Evolutionary conservation across 495 filamentous ascomycete species (phyloP).

Genomic region (Neurospora tetrasperma): DNA sequence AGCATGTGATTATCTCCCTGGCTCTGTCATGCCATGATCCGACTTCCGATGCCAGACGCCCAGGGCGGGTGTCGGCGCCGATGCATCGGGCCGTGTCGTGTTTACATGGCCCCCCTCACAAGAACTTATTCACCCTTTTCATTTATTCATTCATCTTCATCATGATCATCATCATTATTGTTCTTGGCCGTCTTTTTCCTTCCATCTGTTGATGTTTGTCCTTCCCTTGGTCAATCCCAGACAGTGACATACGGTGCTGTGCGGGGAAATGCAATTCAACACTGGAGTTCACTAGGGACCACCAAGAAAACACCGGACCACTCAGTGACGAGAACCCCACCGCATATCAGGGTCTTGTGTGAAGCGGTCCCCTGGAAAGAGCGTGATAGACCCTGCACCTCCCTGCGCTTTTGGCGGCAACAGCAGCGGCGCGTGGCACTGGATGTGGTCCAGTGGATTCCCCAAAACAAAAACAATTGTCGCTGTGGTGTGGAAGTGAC

Average conservation of each 20-base stretch:
- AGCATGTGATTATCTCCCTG: neutral
- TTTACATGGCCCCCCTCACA: neutral
- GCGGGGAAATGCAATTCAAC: neutral
- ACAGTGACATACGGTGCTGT: neutral
- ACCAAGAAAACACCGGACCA: neutral
- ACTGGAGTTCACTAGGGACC: neutral
- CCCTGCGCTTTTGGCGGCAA: neutral
- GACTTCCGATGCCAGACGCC: neutral
- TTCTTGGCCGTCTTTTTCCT: neutral
- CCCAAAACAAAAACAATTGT: neutral
- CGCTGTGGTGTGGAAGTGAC: neutral
- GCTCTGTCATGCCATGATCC: neutral
- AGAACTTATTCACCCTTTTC: too few relatives aligned
- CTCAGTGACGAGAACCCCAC: neutral
- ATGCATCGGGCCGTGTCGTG: neutral
- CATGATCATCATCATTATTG: too few relatives aligned
- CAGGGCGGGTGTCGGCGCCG: neutral
- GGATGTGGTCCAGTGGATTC: neutral
- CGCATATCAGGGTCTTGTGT: neutral
- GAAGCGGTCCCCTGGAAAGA: neutral
- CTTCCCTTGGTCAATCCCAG: too few relatives aligned
- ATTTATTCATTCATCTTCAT: too few relatives aligned
- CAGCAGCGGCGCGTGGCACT: neutral
- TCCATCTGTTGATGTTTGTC: neutral
- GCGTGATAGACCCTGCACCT: neutral